Base-by-base conservation (phyloP, 495 filamentous ascomycete genomes). In the Trypethelium eluteriae region DNA sequence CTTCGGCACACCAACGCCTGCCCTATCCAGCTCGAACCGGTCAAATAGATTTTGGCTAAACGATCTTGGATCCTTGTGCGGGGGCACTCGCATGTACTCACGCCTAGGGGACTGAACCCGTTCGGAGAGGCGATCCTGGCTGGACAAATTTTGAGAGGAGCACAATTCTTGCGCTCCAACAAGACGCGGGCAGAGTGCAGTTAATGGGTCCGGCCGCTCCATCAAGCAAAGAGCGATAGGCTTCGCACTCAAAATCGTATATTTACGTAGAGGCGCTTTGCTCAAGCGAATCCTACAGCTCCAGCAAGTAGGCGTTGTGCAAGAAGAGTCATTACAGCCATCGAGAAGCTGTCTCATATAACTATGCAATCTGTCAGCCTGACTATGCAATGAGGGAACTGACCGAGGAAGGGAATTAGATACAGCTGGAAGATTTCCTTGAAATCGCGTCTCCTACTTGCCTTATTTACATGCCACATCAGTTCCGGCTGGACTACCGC, bases 21-120 rank as follows among this genome's bases (percentile, higher is more conserved):
- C 7, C 14, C 14, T 7, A 16, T 25, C 49, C 49, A 53, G 49
- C 49, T 53, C n/a, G 49, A 53, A 14, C 5, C 14, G 6, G 38
- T 62, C 59, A 2, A 62, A 62, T 14, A 62, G 32, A 18, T 62
- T 62, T 41, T 62, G 59, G 32, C 35, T 62, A 16, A 62, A 41
- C 12, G 59, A 62, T 41, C 32, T 36, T 32, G 35, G 59, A 62
- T 62, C 59, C 38, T 62, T 53, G n/a, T 2, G 49, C 9, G 49
- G n/a, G 9, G n/a, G 5, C 5, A 5, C 16, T 32, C 32, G 25
- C 25, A 25, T 25, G 25, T 25, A 25, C 25, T 25, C 25, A 25
- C 25, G 25, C 25, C 25, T 25, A 25, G 25, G 25, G 25, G 25
- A 1, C 25, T 25, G 25, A 25, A 25, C 25, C 25, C 25, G 25